Base-by-base conservation (phyloP, 2,329 filamentous ascomycete genomes). In the Coleophoma crateriformis region DNA sequence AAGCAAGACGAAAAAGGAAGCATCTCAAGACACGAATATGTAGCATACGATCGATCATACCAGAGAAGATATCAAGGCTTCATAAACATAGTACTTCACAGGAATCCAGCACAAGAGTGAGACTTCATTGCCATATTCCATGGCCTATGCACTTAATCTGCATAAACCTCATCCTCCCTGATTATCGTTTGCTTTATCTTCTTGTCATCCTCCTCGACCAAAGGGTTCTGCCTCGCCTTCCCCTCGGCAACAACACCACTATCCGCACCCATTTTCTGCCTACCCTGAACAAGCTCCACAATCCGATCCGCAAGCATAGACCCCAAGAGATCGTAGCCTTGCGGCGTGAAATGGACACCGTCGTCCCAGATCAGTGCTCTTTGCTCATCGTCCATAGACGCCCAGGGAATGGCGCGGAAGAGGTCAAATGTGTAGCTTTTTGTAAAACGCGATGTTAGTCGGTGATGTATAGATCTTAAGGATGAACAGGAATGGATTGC, bases 281-380 rank as follows among this genome's bases (percentile, higher is more conserved):
- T 10, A 27, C 8, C 27, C 27, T 27, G 27, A 35, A 76, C 57
- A 37, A 83, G 66, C 32, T 71, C 68, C 42, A 79, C 67, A 10
- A 86, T 63, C 32, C 67, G 71, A 20, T 75, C 70, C 43, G 75
- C 82, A 45, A 86, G 70, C 50, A 76, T 70, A 37, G 73, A 69
- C 2, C 82, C 83, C 71, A 87, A 79, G 58, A 78, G 68, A 59
- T 84, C 74, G 67, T 87, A 86, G 7, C 83, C 83, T 7, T 68
- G 71, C 0, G 69, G 64, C 0, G 75, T 78, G 10, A 85, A 69
- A 65, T 87, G 82, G 19, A 85, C 55, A 15, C 72, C 73, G 64
- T 87, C 82, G 54, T 81, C 73, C 79, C 81, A 86, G 58, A 81
- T 77, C 50, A 66, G 67, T 2, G 68, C 54, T 19, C 72, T 70